Percentiles rank a stretch among this genome's conserved stretches.
Conservation (phyloP, 495 filamentous ascomycete genomes). For the Pseudoneurospora amorphoporcata region DNA sequence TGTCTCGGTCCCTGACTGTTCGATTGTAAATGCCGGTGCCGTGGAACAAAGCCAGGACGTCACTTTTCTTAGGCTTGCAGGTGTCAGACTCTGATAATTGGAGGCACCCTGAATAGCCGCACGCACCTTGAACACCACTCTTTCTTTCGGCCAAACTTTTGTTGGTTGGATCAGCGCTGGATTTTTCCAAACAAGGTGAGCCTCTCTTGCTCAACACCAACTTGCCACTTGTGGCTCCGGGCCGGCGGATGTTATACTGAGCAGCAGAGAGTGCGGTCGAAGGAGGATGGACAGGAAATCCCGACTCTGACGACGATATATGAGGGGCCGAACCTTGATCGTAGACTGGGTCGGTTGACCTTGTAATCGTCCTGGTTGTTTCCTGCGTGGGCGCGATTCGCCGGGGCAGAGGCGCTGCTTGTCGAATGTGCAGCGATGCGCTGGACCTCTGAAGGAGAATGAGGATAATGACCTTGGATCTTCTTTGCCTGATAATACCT, state of each 20-base stretch:
- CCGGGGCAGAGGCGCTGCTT: not conserved
- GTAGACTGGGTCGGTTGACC: not conserved
- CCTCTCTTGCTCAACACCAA: not conserved
- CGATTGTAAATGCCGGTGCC: not conserved
- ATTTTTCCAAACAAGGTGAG: slow-evolving; percentile 3
- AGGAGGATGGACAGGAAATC: not conserved
- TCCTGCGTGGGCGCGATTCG: not conserved
- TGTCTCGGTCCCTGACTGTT: not conserved
- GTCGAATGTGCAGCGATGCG: not conserved
- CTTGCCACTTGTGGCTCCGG: not conserved
- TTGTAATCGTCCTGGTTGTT: not conserved
- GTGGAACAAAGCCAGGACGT: slow-evolving; percentile 3
- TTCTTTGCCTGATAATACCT: not conserved
- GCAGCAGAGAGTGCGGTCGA: not conserved
- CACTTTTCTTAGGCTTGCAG: slow-evolving; percentile 1
- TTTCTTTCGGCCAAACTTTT: slow-evolving; percentile 1
- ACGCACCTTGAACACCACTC: not conserved
- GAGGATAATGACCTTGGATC: slow-evolving; percentile 1
- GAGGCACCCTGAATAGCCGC: not conserved
- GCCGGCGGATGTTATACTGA: slow-evolving; percentile 8
- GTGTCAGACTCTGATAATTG: not conserved
- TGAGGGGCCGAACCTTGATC: not conserved
- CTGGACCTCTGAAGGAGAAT: not conserved
- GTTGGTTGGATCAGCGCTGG: not conserved
- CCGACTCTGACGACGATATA: slow-evolving; percentile 1